Evolutionary conservation across 164 flowering plant genomes (phyloP).

Genomic region (Cinnamomum micranthum): DNA sequence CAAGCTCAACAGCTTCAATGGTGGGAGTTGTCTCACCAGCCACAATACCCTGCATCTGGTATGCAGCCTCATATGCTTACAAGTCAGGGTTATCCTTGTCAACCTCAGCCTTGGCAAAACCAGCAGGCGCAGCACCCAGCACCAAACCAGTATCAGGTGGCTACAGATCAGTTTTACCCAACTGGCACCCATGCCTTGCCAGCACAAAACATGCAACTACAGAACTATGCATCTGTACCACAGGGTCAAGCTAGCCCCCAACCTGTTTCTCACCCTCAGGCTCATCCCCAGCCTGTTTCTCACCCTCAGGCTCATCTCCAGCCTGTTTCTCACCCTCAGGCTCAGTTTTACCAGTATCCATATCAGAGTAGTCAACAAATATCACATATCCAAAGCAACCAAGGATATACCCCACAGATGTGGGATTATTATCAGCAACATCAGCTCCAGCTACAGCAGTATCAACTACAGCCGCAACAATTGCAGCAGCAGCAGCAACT

Average conservation of each 20-base stretch:
- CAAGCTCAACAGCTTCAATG: slow-evolving; percentile 29
- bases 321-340: slow-evolving; percentile 28
- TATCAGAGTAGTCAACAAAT: slow-evolving; percentile 32
- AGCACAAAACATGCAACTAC: slow-evolving; percentile 34
- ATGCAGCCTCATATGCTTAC: slow-evolving; percentile 21
- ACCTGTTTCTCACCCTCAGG: slow-evolving; percentile 28
- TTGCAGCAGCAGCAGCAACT: too few relatives aligned
- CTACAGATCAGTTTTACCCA: slow-evolving; percentile 22
- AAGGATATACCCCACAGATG: slow-evolving; percentile 48
- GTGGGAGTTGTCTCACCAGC: slow-evolving; percentile 27
- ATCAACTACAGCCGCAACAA: slow-evolving; percentile 13
- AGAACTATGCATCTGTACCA: slow-evolving; percentile 22
- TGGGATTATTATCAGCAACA: slow-evolving; percentile 68
- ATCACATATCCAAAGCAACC: slow-evolving; percentile 33
- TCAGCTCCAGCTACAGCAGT: slow-evolving; percentile 43
- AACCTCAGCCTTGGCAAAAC: slow-evolving; percentile 18
- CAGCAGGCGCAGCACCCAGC: slow-evolving; percentile 26
- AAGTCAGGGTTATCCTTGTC: slow-evolving; percentile 23
- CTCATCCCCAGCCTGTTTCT: slow-evolving; percentile 12
- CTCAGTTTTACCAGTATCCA: slow-evolving; percentile 29
- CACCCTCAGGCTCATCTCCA: slow-evolving; percentile 28
- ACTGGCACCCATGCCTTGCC: slow-evolving; percentile 31
- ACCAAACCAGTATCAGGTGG: slow-evolving; percentile 23
- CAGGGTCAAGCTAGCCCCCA: slow-evolving; percentile 29
- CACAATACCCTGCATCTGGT: slow-evolving; percentile 19